Percentiles rank a stretch among this genome's conserved stretches.
phyloP scores from a whole-genome alignment of 805 yeast genomes.

The Jamesozyma rosinii region DNA sequence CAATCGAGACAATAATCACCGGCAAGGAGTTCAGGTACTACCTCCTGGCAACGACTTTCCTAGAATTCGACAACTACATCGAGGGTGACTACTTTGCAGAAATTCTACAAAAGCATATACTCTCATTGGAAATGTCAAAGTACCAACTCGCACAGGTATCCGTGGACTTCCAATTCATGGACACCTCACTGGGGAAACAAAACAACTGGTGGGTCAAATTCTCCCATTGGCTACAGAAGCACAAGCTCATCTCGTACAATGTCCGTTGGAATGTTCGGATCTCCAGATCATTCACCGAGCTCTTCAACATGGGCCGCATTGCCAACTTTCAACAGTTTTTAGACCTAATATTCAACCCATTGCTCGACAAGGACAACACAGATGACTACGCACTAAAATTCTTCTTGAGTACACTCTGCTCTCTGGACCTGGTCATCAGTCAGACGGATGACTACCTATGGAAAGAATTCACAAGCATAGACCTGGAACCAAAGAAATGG shows the following conservation, averaged over 20 bases:
- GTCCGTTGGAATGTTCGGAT: conserved; percentile 34
- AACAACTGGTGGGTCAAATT: conserved; percentile 30
- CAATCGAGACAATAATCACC: conserved; percentile 12
- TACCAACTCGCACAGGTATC: conserved; percentile 34
- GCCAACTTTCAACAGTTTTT: conserved; percentile 29
- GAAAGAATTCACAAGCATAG: conserved; percentile 18
- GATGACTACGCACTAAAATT: conserved; percentile 19
- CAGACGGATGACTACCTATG: conserved; percentile 21
- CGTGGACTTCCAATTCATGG: conserved; percentile 25
- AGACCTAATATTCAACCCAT: conserved; percentile 26
- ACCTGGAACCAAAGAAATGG: conserved; percentile 25
- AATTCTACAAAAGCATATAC: conserved; percentile 27
- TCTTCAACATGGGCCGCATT: conserved; percentile 18
- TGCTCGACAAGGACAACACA: conserved; percentile 23
- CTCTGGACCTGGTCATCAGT: conserved; percentile 27
- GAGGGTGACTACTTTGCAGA: conserved; percentile 34
- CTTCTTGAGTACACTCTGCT: conserved; percentile 27
- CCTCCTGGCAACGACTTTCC: conserved; percentile 29
- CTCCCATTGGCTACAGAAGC: conserved; percentile 30
- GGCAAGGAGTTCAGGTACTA: conserved; percentile 22
- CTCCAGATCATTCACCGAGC: conserved; percentile 25
- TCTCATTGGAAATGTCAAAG: conserved; percentile 31
- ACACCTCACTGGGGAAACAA: not conserved
- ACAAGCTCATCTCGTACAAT: conserved; percentile 34
- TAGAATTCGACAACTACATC: conserved; percentile 32